Conservation (phyloP, 352 stramenopile species). For the Plasmopara muralis region DNA sequence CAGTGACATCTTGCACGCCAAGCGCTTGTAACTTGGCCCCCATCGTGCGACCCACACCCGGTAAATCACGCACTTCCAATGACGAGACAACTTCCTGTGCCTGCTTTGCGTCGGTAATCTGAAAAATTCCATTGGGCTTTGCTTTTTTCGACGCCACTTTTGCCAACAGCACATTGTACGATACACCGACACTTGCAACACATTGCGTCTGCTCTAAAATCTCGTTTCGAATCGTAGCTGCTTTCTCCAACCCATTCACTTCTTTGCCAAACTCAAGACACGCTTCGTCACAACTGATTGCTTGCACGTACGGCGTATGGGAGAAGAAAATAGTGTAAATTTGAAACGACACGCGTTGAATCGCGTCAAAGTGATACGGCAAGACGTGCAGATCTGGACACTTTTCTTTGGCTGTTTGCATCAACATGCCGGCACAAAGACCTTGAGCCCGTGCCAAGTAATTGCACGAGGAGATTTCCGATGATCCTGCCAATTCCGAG, state of each 20-base stretch:
- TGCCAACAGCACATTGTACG: slow-evolving; percentile 90
- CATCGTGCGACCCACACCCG: slow-evolving; percentile 69
- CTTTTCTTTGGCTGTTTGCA: slow-evolving; percentile 86
- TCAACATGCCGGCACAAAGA: slow-evolving; percentile 92
- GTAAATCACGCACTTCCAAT: slow-evolving; percentile 66
- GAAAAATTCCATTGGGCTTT: slow-evolving; percentile 88
- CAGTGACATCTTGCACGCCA: slow-evolving; percentile 48
- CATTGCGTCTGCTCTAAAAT: slow-evolving; percentile 83
- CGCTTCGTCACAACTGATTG: slow-evolving; percentile 95
- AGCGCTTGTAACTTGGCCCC: slow-evolving; percentile 62
- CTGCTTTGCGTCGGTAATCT: slow-evolving; percentile 37
- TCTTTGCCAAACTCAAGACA: slow-evolving; percentile 84
- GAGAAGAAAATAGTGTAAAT: slow-evolving; percentile 91
- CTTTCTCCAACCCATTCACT: slow-evolving; percentile 61
- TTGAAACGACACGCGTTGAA: slow-evolving; percentile 87
- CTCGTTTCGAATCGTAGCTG: slow-evolving; percentile 53
- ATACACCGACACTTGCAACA: slow-evolving; percentile 90
- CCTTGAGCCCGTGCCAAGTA: slow-evolving; percentile 90
- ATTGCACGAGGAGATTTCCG: slow-evolving; percentile 94
- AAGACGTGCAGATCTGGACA: slow-evolving; percentile 91
- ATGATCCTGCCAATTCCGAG: slow-evolving; percentile 62
- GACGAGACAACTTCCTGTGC: slow-evolving; percentile 60
- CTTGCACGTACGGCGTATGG: slow-evolving; percentile 84
- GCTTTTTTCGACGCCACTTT: slow-evolving; percentile 91
- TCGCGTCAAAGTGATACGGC: slow-evolving; percentile 90